phyloP scores from a whole-genome alignment of 768 basidiomycete genomes.

The Leccinum boreale region DNA sequence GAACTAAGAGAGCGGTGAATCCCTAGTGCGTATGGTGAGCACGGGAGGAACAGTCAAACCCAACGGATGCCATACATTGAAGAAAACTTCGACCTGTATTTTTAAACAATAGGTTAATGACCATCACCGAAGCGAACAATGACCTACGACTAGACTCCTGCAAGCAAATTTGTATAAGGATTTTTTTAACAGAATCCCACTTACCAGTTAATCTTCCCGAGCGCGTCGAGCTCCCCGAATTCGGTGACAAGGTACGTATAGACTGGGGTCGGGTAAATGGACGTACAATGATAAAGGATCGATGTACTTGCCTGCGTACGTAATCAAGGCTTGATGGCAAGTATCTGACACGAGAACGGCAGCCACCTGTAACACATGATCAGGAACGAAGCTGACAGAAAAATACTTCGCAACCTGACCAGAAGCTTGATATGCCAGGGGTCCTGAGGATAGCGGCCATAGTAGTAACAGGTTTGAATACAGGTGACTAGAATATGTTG shows the following conservation, averaged over 20 bases:
- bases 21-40: conserved; percentile 22
- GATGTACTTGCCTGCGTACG: conserved; percentile 44
- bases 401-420: conserved; percentile 30
- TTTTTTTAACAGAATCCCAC: conserved; percentile 8
- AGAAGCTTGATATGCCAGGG: conserved; percentile 48
- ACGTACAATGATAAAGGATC: rapidly evolving
- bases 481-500: conserved; percentile 42
- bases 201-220: conserved; percentile 43
- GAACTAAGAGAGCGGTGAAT: conserved; percentile 53
- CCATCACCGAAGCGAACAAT: too few species aligned
- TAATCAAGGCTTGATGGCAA: conserved; percentile 54
- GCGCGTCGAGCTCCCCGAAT: conserved; percentile 29
- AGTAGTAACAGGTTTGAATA: conserved; percentile 59
- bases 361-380: conserved; percentile 40
- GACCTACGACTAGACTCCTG: conserved; percentile 29
- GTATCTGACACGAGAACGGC: conserved; percentile 53
- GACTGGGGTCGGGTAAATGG: conserved; percentile 30
- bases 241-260: conserved; percentile 49
- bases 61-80: conserved; percentile 37
- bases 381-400: background rate
- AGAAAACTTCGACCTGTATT: conserved; percentile 47
- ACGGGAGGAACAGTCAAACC: background rate
- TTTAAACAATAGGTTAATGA: background rate
- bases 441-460: conserved; percentile 45
- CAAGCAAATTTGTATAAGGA: background rate